Evolutionary conservation across 2,329 filamentous ascomycete genomes (phyloP).

Genomic region (Chaetomiaceae sp.): DNA sequence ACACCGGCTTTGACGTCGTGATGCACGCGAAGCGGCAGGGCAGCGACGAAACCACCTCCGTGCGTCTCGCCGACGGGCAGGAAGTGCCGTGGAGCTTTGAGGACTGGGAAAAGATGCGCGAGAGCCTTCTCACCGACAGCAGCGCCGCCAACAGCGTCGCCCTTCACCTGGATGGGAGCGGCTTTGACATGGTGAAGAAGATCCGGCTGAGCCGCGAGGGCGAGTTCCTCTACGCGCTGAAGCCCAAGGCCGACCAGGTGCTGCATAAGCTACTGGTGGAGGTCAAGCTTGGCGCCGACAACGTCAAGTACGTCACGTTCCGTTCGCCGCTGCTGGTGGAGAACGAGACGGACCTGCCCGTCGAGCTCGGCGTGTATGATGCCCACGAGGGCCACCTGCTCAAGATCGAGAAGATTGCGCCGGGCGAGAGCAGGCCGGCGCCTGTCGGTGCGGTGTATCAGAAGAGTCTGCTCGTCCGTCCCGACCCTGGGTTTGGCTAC

Average conservation of each 20-base stretch:
- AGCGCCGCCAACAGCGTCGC: conserved; percentile 69
- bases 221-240: conserved; percentile 81
- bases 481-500: conserved; percentile 94
- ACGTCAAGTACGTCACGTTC: conserved; percentile 96
- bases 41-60: conserved; percentile 63
- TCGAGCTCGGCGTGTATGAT: conserved; percentile 89
- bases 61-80: conserved; percentile 78
- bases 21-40: conserved; percentile 69
- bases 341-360: conserved; percentile 92
- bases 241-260: conserved; percentile 77
- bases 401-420: conserved; percentile 96
- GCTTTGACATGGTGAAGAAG: conserved; percentile 83
- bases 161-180: conserved; percentile 82
- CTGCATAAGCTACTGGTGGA: conserved; percentile 89
- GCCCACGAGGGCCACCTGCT: conserved; percentile 79
- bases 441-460: conserved; percentile 88
- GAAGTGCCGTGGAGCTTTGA: conserved; percentile 96
- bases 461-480: conserved; percentile 80
- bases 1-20: conserved; percentile 86
- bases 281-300: conserved; percentile 82
- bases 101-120: conserved; percentile 92
- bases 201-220: conserved; percentile 92
- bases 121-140: conserved; percentile 80
- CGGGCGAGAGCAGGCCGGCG: conserved; percentile 81
- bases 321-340: conserved; percentile 87